Percentiles rank a stretch among this genome's conserved stretches.
phyloP scores from a whole-genome alignment of 2,329 filamentous ascomycete species.

The Fusarium subtropicale region DNA sequence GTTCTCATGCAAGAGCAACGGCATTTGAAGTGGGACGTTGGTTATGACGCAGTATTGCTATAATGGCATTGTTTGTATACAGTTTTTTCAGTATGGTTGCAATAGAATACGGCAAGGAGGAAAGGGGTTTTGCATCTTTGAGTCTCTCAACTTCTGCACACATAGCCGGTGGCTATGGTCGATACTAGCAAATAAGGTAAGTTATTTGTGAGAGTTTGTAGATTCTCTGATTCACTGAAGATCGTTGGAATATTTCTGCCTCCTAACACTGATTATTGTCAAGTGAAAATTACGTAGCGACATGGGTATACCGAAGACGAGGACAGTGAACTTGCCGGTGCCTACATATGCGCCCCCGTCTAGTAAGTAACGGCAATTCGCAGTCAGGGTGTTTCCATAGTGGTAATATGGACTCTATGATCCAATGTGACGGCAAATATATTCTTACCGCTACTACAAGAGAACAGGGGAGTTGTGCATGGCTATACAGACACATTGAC shows the following conservation, averaged over 20 bases:
- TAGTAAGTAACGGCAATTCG: too few relatives aligned
- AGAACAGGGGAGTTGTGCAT: neutral
- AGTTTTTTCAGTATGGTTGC: neutral
- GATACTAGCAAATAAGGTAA: neutral
- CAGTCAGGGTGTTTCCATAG: neutral
- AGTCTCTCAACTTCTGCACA: neutral
- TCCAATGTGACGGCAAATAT: neutral
- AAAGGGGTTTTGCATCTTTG: neutral
- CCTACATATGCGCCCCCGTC: neutral
- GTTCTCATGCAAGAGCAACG: slow-evolving; percentile 81
- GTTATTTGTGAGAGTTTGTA: neutral
- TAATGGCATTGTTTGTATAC: neutral
- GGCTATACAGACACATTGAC: neutral
- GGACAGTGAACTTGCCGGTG: neutral
- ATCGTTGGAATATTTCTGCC: too few relatives aligned
- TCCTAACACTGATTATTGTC: neutral
- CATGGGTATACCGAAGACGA: neutral
- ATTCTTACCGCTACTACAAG: fast-evolving
- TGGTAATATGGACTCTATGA: neutral
- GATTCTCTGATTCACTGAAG: neutral
- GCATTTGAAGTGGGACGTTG: slow-evolving; percentile 56
- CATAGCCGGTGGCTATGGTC: neutral
- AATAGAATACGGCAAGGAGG: neutral
- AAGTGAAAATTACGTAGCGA: neutral
- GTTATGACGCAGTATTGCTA: too few relatives aligned